These are phyloP conservation scores for Spatholobus suberectus DNA, from an alignment of 306 rosid genomes.

Conservation along the genomic window DNA sequence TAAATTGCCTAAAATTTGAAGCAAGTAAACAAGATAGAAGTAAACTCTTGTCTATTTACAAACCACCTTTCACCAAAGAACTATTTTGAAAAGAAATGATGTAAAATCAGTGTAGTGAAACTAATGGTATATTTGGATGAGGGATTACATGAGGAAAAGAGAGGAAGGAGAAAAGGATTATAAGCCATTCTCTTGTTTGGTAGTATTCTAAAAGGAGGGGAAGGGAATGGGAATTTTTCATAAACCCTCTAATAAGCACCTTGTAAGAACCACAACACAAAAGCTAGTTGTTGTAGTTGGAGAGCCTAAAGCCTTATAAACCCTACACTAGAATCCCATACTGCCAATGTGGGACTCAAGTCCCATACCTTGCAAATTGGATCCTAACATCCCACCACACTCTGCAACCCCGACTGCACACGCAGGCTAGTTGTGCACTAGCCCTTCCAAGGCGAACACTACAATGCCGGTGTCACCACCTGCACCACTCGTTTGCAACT, in stretches of 20 bases:
- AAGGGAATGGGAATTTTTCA: background rate
- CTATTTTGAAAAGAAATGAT: background rate
- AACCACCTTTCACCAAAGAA: background rate
- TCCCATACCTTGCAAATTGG: no score
- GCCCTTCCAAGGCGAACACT: no score
- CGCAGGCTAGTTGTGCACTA: no score
- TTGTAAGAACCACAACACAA: no score
- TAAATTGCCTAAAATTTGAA: conserved; percentile 3
- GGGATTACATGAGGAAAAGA: background rate
- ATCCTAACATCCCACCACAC: no score
- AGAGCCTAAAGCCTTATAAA: no score
- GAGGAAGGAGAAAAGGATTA: background rate
- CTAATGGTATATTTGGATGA: background rate
- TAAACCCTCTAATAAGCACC: background rate
- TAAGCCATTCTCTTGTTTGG: background rate
- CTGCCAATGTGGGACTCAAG: no score
- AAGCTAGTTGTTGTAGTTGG: no score
- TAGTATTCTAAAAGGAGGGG: background rate
- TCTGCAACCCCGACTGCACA: no score
- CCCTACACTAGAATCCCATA: no score
- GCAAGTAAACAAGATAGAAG: background rate
- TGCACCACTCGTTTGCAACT: no score
- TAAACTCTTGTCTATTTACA: background rate
- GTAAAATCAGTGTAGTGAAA: conserved; percentile 26
- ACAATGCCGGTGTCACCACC: no score